Evolutionary conservation across 2,329 filamentous ascomycete species (phyloP).

Genomic region (Davidsoniella virescens): DNA sequence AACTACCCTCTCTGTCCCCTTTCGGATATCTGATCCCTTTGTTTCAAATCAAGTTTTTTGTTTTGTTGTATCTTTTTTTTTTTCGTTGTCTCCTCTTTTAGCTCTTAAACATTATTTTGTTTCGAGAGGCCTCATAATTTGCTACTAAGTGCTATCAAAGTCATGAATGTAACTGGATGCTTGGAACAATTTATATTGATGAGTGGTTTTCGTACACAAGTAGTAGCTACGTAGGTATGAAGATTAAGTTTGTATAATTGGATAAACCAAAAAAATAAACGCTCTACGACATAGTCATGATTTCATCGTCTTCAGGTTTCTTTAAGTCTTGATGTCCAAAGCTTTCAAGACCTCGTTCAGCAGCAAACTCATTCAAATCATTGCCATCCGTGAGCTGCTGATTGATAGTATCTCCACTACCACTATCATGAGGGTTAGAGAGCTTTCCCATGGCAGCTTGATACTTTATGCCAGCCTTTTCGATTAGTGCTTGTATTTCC

Average conservation of each 20-base stretch:
- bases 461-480: conserved; percentile 58
- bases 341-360: conserved; percentile 30
- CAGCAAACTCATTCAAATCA: conserved; percentile 16
- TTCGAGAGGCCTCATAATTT: no score
- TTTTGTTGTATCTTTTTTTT: not conserved
- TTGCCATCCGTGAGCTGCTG: conserved; percentile 3
- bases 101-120: no score
- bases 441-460: conserved; percentile 26
- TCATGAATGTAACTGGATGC: no score
- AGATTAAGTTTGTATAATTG: no score
- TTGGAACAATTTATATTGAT: no score
- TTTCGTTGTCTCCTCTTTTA: not conserved
- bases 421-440: not conserved
- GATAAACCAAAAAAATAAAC: not conserved
- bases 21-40: no score
- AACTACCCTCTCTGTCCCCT: no score
- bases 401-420: not conserved
- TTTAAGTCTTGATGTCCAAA: conserved; percentile 21
- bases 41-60: no score
- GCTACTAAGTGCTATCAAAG: no score
- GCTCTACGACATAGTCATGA: not conserved
- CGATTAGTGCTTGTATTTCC: conserved; percentile 65
- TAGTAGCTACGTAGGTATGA: no score
- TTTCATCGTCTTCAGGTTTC: not conserved
- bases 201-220: no score